Conservation (phyloP, 176 grass and related monocot genomes). For the Tillandsia leiboldiana region DNA sequence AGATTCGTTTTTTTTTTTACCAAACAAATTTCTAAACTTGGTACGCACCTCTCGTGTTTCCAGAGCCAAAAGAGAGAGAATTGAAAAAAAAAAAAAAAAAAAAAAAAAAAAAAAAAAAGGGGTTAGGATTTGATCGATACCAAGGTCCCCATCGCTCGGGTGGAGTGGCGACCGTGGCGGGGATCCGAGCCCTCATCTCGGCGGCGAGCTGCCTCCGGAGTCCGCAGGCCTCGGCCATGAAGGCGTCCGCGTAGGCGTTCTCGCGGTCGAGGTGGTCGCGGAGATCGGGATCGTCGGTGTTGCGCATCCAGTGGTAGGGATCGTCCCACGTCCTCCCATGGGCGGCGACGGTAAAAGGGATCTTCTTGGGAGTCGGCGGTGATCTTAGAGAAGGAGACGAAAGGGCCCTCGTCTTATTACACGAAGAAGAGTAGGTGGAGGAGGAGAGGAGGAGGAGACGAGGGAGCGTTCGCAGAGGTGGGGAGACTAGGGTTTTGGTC, state of each 20-base stretch:
- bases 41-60: neutral
- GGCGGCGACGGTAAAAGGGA: constrained; percentile 56
- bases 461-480: neutral
- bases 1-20: neutral
- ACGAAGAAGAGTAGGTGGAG: constrained; percentile 10
- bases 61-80: neutral
- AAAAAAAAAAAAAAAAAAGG: neutral
- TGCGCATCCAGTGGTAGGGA: constrained; percentile 81
- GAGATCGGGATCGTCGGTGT: constrained; percentile 61
- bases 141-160: constrained; percentile 79
- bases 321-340: constrained; percentile 78
- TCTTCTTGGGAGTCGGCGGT: constrained; percentile 52
- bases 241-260: constrained; percentile 63
- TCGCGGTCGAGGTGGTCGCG: constrained; percentile 41
- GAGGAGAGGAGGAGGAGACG: constrained; percentile 19
- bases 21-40: neutral
- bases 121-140: constrained; percentile 20
- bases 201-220: constrained; percentile 45
- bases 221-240: constrained; percentile 39
- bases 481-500: neutral
- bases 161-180: constrained; percentile 37
- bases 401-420: constrained; percentile 10
- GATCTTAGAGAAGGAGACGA: constrained; percentile 12
- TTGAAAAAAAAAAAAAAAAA: constrained; percentile 1
- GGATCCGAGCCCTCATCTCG: constrained; percentile 69